Evolutionary conservation across 352 stramenopile species (phyloP).

Genomic region (Globisporangium parvum): DNA sequence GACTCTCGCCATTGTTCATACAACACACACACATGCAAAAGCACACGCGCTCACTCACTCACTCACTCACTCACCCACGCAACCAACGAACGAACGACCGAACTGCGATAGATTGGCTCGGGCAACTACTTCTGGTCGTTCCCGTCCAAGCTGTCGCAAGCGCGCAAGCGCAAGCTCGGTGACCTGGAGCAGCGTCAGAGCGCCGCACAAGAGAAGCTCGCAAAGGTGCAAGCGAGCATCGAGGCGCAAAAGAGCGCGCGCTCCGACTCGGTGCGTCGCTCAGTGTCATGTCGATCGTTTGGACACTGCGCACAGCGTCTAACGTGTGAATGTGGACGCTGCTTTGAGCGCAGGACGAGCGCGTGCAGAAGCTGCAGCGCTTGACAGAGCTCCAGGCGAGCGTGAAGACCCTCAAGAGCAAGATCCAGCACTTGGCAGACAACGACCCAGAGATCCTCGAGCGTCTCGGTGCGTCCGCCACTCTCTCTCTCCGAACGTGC

Average conservation of each 20-base stretch:
- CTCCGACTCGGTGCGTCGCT: constrained; percentile 45
- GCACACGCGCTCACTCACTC: not conserved
- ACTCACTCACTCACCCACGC: constrained; percentile 6
- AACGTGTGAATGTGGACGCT: not conserved
- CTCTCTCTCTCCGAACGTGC: too few species aligned
- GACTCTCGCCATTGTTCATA: not conserved
- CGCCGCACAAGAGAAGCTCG: constrained; percentile 30
- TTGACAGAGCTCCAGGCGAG: constrained; percentile 43
- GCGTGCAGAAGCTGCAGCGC: constrained; percentile 48
- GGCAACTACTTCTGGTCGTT: constrained; percentile 89
- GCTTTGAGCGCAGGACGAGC: constrained; percentile 35
- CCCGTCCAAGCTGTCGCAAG: constrained; percentile 74
- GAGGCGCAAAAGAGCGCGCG: constrained; percentile 41
- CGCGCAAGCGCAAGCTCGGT: constrained; percentile 65
- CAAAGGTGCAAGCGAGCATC: constrained; percentile 41
- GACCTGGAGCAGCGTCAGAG: constrained; percentile 56
- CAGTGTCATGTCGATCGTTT: not conserved
- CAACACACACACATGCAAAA: not conserved
- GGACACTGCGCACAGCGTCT: too few species aligned
- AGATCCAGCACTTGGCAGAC: constrained; percentile 61
- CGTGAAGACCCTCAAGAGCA: constrained; percentile 38
- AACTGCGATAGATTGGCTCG: constrained; percentile 46
- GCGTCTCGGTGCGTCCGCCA: constrained; percentile 32
- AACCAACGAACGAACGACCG: too few species aligned
- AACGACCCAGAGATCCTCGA: constrained; percentile 68